phyloP scores from a whole-genome alignment of 2,329 filamentous ascomycete genomes.

The Dendryphion nanum region DNA sequence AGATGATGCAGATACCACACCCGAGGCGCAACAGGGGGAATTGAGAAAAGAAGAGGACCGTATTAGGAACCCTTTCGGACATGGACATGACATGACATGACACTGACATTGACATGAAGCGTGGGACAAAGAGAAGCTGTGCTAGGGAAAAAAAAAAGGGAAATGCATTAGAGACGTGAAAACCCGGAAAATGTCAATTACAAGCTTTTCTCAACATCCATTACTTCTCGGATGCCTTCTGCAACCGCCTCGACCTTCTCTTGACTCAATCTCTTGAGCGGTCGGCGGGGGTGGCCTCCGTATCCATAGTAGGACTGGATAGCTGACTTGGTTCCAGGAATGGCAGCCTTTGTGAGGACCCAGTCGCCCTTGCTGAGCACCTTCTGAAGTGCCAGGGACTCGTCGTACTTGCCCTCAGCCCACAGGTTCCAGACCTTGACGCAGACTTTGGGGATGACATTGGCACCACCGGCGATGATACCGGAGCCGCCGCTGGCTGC shows the following conservation, averaged over 20 bases:
- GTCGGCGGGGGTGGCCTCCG: constrained; percentile 71
- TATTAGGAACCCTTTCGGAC: too few relatives aligned
- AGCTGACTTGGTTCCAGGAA: constrained; percentile 82
- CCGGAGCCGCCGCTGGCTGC: constrained; percentile 75
- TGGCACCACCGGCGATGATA: constrained; percentile 83
- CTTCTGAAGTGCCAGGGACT: constrained; percentile 74
- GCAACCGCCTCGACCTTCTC: constrained; percentile 49
- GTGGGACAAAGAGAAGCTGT: too few relatives aligned
- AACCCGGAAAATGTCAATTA: constrained; percentile 10
- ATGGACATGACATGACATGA: too few relatives aligned
- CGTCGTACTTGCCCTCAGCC: constrained; percentile 67
- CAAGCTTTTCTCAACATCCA: constrained; percentile 60
- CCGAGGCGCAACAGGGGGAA: too few relatives aligned
- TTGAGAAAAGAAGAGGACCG: too few relatives aligned
- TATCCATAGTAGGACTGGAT: constrained; percentile 81
- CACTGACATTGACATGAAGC: too few relatives aligned
- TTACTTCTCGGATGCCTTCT: constrained; percentile 55
- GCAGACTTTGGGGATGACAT: constrained; percentile 80
- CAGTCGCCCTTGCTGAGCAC: constrained; percentile 77
- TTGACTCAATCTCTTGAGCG: constrained; percentile 65
- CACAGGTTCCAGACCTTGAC: constrained; percentile 77
- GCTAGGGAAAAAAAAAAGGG: constrained; percentile 1
- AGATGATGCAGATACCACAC: too few relatives aligned
- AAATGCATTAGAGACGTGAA: too few relatives aligned
- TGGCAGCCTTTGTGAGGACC: constrained; percentile 77